Evolutionary conservation across 2,329 filamentous ascomycete species (phyloP).

Genomic region (Verticillium tricorpus): DNA sequence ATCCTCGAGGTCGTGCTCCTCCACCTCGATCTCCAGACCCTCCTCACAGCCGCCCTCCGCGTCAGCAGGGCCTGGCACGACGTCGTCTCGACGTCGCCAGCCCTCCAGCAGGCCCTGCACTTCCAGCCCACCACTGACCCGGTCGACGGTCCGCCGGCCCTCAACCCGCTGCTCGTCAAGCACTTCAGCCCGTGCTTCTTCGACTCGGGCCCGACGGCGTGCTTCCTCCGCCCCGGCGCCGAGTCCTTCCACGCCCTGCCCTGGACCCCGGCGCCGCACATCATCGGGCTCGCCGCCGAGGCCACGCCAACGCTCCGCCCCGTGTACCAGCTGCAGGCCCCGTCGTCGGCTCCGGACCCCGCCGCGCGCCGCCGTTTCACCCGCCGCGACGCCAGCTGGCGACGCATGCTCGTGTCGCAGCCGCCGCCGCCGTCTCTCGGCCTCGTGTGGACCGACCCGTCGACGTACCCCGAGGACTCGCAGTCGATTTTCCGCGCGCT

Average conservation of each 20-base stretch:
- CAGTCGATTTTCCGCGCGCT: too few relatives aligned
- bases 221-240: not conserved
- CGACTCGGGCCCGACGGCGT: too few relatives aligned
- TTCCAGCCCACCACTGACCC: conserved; percentile 2
- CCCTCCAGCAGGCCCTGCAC: conserved; percentile 5
- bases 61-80: conserved; percentile 18
- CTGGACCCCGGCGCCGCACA: not conserved
- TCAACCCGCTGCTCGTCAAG: too few relatives aligned
- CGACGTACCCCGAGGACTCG: too few relatives aligned
- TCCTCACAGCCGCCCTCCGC: conserved; percentile 18
- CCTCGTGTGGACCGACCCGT: too few relatives aligned
- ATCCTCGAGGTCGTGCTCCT: conserved; percentile 21
- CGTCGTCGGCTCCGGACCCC: too few relatives aligned
- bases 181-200: too few relatives aligned
- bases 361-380: conserved; percentile 3
- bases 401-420: conserved; percentile 17
- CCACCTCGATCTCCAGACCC: conserved; percentile 19
- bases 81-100: conserved; percentile 2
- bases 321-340: too few relatives aligned
- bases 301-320: not conserved
- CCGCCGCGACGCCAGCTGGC: conserved; percentile 14
- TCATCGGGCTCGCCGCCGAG: not conserved
- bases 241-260: conserved; percentile 11
- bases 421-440: conserved; percentile 9
- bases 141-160: not conserved